Percentiles rank a stretch among this genome's conserved stretches.
Evolutionary conservation across 1,139 yeast species (phyloP).

Genomic region (Spathaspora jeffriesii): DNA sequence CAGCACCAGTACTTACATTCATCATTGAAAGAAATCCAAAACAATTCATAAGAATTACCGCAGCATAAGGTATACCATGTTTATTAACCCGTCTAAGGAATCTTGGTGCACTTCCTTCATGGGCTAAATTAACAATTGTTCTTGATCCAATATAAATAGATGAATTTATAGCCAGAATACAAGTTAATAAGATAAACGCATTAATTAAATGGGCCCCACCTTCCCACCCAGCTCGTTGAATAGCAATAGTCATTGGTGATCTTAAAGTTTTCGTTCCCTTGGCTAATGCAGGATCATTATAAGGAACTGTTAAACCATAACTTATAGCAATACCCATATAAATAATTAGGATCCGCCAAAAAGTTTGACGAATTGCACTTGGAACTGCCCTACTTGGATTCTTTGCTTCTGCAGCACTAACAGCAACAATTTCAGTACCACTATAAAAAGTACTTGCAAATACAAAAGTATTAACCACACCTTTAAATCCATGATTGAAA

Average conservation of each 20-base stretch:
- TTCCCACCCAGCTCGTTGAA: constrained; percentile 47
- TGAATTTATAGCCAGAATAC: constrained; percentile 55
- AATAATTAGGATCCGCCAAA: constrained; percentile 52
- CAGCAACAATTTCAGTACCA: constrained; percentile 60
- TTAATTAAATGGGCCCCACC: constrained; percentile 53
- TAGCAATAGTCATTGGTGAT: constrained; percentile 47
- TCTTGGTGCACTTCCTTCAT: constrained; percentile 51
- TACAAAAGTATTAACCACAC: constrained; percentile 70
- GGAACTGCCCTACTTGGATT: constrained; percentile 60
- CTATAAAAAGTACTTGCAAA: constrained; percentile 64
- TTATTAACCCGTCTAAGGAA: constrained; percentile 42
- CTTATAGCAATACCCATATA: constrained; percentile 55
- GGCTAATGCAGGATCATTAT: constrained; percentile 38
- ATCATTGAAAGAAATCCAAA: constrained; percentile 53
- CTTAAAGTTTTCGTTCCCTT: constrained; percentile 27
- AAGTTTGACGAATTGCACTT: constrained; percentile 57
- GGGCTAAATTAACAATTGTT: constrained; percentile 50
- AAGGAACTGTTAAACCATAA: constrained; percentile 59
- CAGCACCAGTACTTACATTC: constrained; percentile 53
- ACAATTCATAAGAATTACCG: constrained; percentile 47
- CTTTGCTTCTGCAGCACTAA: constrained; percentile 57
- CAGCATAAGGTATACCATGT: constrained; percentile 50
- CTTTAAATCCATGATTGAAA: constrained; percentile 57
- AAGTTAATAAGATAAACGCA: constrained; percentile 51
- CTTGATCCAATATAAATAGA: constrained; percentile 55